phyloP scores from a whole-genome alignment of 192 early-diverging fungal species.

The Kickxella alabastrina region DNA sequence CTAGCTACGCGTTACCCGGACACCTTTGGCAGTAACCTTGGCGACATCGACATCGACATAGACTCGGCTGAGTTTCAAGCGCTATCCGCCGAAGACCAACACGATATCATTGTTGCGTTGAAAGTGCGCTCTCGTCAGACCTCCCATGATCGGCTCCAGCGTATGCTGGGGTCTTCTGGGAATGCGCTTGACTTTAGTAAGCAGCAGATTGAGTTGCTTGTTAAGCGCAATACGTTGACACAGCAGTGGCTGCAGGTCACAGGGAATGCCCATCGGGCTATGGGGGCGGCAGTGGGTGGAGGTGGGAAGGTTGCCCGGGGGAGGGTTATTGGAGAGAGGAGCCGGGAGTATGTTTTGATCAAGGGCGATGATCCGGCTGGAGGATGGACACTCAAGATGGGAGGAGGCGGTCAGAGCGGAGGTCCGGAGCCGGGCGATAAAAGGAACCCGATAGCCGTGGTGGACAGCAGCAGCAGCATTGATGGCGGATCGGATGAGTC shows the following conservation, averaged over 20 bases:
- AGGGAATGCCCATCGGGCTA: conserved; percentile 33
- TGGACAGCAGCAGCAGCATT: neutral
- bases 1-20: conserved; percentile 28
- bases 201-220: conserved; percentile 81
- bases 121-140: conserved; percentile 77
- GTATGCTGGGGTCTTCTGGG: conserved; percentile 67
- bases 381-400: conserved; percentile 62
- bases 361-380: conserved; percentile 71
- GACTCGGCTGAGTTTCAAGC: conserved; percentile 73
- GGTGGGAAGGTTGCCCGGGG: conserved; percentile 34
- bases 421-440: neutral
- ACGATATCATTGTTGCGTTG: conserved; percentile 89
- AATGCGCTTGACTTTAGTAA: conserved; percentile 85
- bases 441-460: neutral
- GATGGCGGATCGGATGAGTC: too few relatives aligned
- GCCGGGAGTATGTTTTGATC: conserved; percentile 76
- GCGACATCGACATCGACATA: conserved; percentile 61
- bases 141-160: conserved; percentile 63
- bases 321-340: conserved; percentile 78
- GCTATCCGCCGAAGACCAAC: conserved; percentile 79
- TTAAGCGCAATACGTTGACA: conserved; percentile 80
- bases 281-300: conserved; percentile 1
- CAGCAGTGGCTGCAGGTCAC: conserved; percentile 63
- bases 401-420: conserved; percentile 3
- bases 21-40: conserved; percentile 41